These are phyloP conservation scores for Cucurbita maxima DNA, from an alignment of 306 rosid species.

Conservation along the genomic window DNA sequence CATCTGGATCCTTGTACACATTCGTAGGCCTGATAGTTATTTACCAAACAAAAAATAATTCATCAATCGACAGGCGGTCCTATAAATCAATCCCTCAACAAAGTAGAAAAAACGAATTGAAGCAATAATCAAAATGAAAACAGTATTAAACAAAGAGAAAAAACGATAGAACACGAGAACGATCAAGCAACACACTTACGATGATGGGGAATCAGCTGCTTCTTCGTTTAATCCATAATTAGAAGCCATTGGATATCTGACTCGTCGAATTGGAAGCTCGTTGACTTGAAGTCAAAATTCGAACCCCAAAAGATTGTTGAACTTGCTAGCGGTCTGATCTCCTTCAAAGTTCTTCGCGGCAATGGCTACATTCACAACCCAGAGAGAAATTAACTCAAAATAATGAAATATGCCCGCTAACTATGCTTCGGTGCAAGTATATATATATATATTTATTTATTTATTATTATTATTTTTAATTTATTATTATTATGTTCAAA, in stretches of 20 bases:
- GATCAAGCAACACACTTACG: not conserved
- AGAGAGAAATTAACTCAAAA: not conserved
- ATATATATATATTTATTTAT: too few relatives aligned
- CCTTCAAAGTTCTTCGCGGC: not conserved
- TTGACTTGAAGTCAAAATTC: not conserved
- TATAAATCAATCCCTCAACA: not conserved
- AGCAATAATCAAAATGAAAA: not conserved
- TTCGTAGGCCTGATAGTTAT: conserved; percentile 38
- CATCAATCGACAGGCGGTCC: not conserved
- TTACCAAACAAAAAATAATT: not conserved
- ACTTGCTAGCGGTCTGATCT: not conserved
- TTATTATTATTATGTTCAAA: too few relatives aligned
- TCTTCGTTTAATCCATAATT: not conserved
- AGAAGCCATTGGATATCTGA: not conserved
- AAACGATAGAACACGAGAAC: not conserved
- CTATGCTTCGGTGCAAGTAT: not conserved
- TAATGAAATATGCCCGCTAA: not conserved
- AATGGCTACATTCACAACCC: not conserved
- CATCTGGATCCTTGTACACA: conserved; percentile 80
- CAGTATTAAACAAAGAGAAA: not conserved
- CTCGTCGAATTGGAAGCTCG: not conserved
- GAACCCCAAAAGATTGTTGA: not conserved
- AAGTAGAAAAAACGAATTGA: not conserved
- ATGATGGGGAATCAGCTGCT: not conserved
- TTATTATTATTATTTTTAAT: too few relatives aligned